Evolutionary conservation across 1,284 basidiomycete genomes (phyloP).

Genomic region (Cutaneotrichosporon sp.): DNA sequence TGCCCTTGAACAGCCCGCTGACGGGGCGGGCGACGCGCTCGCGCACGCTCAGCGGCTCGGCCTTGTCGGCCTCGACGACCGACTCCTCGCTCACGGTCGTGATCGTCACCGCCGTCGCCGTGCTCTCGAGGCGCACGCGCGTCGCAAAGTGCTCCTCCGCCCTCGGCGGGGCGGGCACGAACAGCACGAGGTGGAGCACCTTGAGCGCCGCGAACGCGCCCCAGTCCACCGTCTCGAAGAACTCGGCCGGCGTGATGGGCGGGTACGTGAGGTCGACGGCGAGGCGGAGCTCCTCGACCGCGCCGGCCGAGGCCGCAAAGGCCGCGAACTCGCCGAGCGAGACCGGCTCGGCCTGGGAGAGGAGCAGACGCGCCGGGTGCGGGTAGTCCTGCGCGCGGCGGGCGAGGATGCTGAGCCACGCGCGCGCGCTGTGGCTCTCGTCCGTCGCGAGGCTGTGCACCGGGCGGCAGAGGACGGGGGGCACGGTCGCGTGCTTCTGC

Average conservation of each 20-base stretch:
- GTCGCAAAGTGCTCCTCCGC: not conserved
- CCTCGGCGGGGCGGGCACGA: not conserved
- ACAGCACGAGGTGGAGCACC: not conserved
- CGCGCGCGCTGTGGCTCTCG: not conserved
- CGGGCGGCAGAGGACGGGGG: not conserved
- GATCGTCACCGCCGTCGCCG: not conserved
- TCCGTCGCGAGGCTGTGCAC: not conserved
- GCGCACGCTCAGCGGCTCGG: not conserved
- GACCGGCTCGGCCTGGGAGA: not conserved
- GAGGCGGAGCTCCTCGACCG: not conserved
- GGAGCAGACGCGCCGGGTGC: not conserved
- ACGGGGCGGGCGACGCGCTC: conserved; percentile 1
- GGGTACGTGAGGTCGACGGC: not conserved
- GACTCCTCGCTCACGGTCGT: not conserved
- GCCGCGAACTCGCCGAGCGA: not conserved
- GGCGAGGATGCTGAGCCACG: not conserved
- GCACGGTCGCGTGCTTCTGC: not conserved
- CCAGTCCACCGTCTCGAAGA: conserved; percentile 2
- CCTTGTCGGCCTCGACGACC: not conserved
- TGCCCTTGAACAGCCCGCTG: conserved; percentile 5
- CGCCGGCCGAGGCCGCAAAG: not conserved
- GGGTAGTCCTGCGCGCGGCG: not conserved
- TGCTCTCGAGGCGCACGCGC: not conserved
- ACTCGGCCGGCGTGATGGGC: not conserved
- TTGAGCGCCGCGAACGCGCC: not conserved